Percentiles rank a stretch among this genome's conserved stretches.
These are phyloP conservation scores for Fistulinella staudtii DNA, from an alignment of 1,284 basidiomycete species.

Conservation along the genomic window DNA sequence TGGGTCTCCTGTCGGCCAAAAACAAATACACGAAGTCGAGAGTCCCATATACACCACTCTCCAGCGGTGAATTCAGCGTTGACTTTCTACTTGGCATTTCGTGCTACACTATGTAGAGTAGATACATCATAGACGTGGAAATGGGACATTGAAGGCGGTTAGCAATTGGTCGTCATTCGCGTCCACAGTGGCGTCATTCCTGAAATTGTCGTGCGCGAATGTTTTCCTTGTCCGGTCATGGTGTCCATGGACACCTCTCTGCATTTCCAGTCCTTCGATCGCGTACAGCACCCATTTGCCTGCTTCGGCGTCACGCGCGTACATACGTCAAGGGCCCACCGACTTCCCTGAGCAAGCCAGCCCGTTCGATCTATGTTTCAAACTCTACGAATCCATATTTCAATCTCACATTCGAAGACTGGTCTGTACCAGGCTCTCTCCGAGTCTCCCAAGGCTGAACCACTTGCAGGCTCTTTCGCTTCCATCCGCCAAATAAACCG, in stretches of 20 bases:
- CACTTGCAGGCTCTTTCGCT: slow-evolving; percentile 75
- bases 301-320: slow-evolving; percentile 4
- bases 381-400: slow-evolving; percentile 85
- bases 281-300: not conserved
- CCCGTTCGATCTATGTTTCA: slow-evolving; percentile 75
- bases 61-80: slow-evolving; percentile 63
- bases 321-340: slow-evolving; percentile 12
- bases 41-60: slow-evolving; percentile 77
- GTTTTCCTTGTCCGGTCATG: not conserved
- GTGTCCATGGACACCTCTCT: no score
- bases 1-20: slow-evolving; percentile 80
- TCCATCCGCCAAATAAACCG: slow-evolving; percentile 61
- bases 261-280: not conserved
- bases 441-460: slow-evolving; percentile 1
- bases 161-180: no score
- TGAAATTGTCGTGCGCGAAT: not conserved
- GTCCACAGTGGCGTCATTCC: no score
- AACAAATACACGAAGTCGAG: slow-evolving; percentile 87
- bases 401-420: slow-evolving; percentile 93
- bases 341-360: slow-evolving; percentile 29
- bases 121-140: slow-evolving; percentile 9
- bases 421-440: slow-evolving; percentile 46
- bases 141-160: not conserved
- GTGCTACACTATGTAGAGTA: slow-evolving; percentile 22
- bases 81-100: not conserved